phyloP scores from a whole-genome alignment of 805 yeast genomes.

The Millerozyma miso region DNA sequence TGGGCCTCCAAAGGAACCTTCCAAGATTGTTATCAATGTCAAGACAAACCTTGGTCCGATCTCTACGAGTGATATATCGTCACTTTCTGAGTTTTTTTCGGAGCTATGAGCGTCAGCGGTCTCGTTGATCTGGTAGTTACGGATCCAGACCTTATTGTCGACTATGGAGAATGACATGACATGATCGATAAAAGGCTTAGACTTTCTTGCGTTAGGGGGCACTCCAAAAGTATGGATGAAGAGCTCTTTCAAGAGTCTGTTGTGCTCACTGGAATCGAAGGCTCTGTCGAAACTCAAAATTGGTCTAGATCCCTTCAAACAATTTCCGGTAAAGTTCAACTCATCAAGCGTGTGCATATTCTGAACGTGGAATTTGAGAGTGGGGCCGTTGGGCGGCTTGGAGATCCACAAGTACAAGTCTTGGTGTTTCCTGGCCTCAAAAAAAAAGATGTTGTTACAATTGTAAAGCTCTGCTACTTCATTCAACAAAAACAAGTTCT shows the following conservation, averaged over 20 bases:
- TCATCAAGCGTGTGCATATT: constrained; percentile 96
- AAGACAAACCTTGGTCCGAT: constrained; percentile 95
- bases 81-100: constrained; percentile 40
- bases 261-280: constrained; percentile 64
- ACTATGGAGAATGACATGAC: constrained; percentile 90
- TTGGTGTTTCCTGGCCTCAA: constrained; percentile 93
- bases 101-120: constrained; percentile 56
- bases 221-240: constrained; percentile 67
- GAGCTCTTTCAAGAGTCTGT: constrained; percentile 69
- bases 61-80: constrained; percentile 78
- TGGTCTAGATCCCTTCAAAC: constrained; percentile 93
- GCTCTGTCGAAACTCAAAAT: constrained; percentile 79
- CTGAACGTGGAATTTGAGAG: constrained; percentile 88
- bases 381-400: constrained; percentile 98
- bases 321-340: constrained; percentile 93
- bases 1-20: constrained; percentile 97
- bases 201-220: constrained; percentile 87
- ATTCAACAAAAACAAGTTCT: constrained; percentile 80
- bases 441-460: constrained; percentile 91
- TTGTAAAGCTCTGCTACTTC: constrained; percentile 96
- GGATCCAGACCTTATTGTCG: constrained; percentile 91
- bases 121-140: constrained; percentile 87
- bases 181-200: constrained; percentile 93
- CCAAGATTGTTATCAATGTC: constrained; percentile 85
- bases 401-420: constrained; percentile 93